Evolutionary conservation across 352 stramenopile genomes (phyloP), one percentile per base, ranked within the genome.

Genomic region (Hyphochytrium catenoides): DNA sequence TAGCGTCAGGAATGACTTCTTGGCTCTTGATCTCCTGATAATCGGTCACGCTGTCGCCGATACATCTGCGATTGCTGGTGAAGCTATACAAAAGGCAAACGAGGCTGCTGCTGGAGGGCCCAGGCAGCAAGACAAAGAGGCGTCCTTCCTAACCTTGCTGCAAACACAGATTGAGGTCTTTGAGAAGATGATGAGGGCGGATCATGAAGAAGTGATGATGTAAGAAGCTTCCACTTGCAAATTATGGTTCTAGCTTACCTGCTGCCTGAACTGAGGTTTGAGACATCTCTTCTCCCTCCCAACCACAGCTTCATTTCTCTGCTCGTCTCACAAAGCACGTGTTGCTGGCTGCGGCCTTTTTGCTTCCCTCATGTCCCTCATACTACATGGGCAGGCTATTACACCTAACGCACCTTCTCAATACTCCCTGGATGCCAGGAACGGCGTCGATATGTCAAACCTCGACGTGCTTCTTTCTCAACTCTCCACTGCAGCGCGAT

Each of bases 131-230:
- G 36, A 42, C n/a, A 8, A 33, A 8, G 36, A 21, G 3, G 36
- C 36, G 22, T 20, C 24, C 8, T n/a, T n/a, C n/a, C n/a, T n/a
- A n/a, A 32, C 25, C 19, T 11, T 8, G 8, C 28, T 42, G 19
- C 20, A 14, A 17, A 42, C 33, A 29, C 36, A 42, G 23, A 14
- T 32, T 8, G 21, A 42, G 11, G 36, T 42, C n/a, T 42, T 42
- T 42, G 21, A 42, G 20, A 29, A 29, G 8, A 20, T 42, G 4
- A 31, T 42, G 36, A 26, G 28, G 19, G 17, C 24, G 16, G 36
- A 42, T 24, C 33, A 26, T 26, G 20, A 42, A 2, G 36, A 42
- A 9, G 28, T 24, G 12, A 32, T 42, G n/a, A n/a, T n/a, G n/a
- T n/a, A n/a, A n/a, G n/a, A n/a, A n/a, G n/a, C n/a, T n/a, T n/a